Percentiles rank a stretch among this genome's conserved stretches.
Evolutionary conservation across 73 alveolate genomes (phyloP).

Genomic region (Breviolum minutum): DNA sequence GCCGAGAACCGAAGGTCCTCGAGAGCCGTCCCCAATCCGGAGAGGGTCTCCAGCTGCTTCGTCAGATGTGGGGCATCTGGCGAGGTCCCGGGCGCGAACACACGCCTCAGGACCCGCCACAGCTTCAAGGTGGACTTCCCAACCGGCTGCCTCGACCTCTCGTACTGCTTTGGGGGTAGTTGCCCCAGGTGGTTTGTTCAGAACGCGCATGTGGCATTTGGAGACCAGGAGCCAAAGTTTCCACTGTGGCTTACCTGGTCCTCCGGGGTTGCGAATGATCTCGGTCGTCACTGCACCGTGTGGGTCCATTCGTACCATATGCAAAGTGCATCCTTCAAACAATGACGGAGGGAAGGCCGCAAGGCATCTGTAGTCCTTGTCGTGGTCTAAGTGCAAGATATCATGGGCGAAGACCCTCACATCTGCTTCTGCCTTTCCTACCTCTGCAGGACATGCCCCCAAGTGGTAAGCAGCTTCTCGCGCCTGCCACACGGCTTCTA

Average conservation of each 20-base stretch:
- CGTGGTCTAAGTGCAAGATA: not conserved
- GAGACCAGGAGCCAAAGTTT: not conserved
- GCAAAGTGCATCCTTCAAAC: not conserved
- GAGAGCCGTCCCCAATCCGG: not conserved
- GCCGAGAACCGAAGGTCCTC: not conserved
- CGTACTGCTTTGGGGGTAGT: not conserved
- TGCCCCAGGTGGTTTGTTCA: not conserved
- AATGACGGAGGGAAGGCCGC: not conserved
- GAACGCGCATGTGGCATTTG: slow-evolving; percentile 16
- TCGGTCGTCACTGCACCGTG: not conserved
- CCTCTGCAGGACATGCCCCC: not conserved
- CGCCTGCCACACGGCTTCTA: not conserved
- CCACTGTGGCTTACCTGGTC: not conserved
- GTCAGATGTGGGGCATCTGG: not conserved
- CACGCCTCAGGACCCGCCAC: not conserved
- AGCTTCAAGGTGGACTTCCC: slow-evolving; percentile 40
- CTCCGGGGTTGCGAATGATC: not conserved
- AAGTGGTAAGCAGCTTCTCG: not conserved
- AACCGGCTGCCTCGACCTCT: not conserved
- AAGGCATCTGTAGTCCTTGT: slow-evolving; percentile 23
- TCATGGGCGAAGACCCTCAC: slow-evolving; percentile 22
- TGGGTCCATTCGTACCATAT: not conserved
- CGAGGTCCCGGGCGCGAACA: slow-evolving; percentile 5
- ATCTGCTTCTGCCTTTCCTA: not conserved
- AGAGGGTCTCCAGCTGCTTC: too few species aligned